phyloP scores from a whole-genome alignment of 768 basidiomycete species.

The Clavaria fumosa region DNA sequence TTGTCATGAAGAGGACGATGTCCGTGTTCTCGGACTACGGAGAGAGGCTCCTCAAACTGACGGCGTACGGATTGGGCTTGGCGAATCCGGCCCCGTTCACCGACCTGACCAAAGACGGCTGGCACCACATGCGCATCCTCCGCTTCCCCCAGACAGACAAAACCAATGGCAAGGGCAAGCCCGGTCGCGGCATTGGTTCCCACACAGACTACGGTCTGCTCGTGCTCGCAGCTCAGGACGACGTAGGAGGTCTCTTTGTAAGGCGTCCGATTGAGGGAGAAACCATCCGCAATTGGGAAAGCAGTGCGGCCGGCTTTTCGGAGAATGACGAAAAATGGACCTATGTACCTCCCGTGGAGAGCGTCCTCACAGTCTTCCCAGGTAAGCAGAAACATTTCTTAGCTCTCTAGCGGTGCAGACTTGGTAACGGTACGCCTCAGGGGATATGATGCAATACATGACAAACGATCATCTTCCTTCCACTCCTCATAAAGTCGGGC shows the following conservation, averaged over 20 bases:
- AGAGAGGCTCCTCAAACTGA: conserved; percentile 6
- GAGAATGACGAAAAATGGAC: conserved; percentile 6
- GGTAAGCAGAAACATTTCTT: conserved; percentile 2
- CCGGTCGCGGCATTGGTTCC: conserved; percentile 5
- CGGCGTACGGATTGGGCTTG: conserved; percentile 3
- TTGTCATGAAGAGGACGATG: conserved; percentile 3
- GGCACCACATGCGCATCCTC: conserved; percentile 7
- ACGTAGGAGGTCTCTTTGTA: conserved; percentile 6
- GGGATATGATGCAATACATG: conserved; percentile 9
- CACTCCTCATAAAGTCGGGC: conserved; percentile 7
- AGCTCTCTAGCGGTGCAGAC: background rate
- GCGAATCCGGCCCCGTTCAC: conserved; percentile 1
- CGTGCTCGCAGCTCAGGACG: conserved; percentile 4
- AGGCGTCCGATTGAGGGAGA: conserved; percentile 4
- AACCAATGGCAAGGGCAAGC: conserved; percentile 6
- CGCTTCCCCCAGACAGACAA: conserved; percentile 6
- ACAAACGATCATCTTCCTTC: conserved; percentile 7
- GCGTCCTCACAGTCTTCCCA: conserved; percentile 6
- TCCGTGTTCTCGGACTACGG: conserved; percentile 1
- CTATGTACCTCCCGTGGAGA: conserved; percentile 5
- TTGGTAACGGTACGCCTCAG: background rate
- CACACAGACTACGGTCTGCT: conserved; percentile 8
- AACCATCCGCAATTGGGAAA: conserved; percentile 5
- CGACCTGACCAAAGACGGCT: conserved; percentile 4
- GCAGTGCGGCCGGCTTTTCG: conserved; percentile 1